Percentiles rank a stretch among this genome's conserved stretches.
These are phyloP conservation scores for Escovopsis sp. DNA, from an alignment of 2,329 filamentous ascomycete genomes.

Conservation along the genomic window DNA sequence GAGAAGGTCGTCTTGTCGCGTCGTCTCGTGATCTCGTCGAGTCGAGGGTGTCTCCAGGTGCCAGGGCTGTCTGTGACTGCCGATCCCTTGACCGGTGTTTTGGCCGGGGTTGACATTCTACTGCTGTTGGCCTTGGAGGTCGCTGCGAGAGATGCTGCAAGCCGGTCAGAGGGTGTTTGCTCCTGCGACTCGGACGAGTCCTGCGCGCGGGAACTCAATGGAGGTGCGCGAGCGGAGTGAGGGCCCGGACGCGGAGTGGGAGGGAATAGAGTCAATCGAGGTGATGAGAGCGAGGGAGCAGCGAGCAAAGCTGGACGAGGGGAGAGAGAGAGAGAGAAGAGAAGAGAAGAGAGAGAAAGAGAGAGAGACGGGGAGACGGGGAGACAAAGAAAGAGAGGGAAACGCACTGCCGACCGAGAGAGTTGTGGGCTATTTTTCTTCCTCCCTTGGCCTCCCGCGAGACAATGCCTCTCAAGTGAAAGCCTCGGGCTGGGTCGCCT, in stretches of 20 bases:
- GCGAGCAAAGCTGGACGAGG: too few species aligned
- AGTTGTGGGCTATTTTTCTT: background rate
- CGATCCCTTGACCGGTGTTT: conserved; percentile 27
- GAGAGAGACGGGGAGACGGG: conserved; percentile 1
- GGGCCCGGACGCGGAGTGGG: background rate
- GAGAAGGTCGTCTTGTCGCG: conserved; percentile 68
- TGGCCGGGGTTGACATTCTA: conserved; percentile 18
- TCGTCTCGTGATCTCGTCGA: conserved; percentile 73
- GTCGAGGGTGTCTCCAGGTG: conserved; percentile 79
- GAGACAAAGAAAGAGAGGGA: too few species aligned
- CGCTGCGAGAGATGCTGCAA: background rate
- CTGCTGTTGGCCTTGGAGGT: too few species aligned
- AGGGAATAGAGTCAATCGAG: too few species aligned
- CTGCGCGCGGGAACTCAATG: too few species aligned
- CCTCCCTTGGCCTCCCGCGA: background rate
- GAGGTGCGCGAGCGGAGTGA: background rate
- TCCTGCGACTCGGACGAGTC: too few species aligned
- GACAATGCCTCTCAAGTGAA: background rate
- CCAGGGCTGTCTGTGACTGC: conserved; percentile 45
- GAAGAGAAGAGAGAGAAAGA: background rate
- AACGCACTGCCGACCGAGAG: background rate
- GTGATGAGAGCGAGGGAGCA: too few species aligned
- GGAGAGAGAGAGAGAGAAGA: background rate
- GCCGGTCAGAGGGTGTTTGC: background rate
- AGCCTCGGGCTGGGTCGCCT: background rate